Conservation (phyloP, 225 moss, liverwort and hornwort species). For the Sphagnum tenellum region DNA sequence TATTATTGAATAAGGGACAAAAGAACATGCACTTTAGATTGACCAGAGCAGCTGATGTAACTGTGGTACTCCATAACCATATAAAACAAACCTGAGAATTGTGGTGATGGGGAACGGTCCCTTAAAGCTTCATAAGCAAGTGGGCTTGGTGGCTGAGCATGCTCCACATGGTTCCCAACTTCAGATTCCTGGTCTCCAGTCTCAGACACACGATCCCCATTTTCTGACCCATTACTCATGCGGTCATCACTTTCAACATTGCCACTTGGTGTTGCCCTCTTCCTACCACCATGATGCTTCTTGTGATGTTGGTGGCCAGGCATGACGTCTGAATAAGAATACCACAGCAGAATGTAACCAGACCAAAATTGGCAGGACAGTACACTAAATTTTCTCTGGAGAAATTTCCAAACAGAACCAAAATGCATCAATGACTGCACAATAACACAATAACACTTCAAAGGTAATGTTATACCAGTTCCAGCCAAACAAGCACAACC, state of each 20-base stretch:
- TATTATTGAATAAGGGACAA: background rate
- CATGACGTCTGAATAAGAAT: constrained; percentile 25
- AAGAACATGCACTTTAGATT: too few relatives aligned
- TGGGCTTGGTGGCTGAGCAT: constrained; percentile 17
- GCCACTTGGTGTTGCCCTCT: constrained; percentile 9
- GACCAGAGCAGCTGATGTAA: too few relatives aligned
- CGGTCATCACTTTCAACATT: background rate
- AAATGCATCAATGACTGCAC: too few relatives aligned
- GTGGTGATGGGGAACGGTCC: constrained; percentile 30
- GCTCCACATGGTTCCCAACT: constrained; percentile 5
- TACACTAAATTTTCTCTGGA: too few relatives aligned
- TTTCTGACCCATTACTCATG: background rate
- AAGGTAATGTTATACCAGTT: too few relatives aligned
- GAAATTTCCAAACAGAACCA: too few relatives aligned
- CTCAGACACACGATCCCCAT: background rate
- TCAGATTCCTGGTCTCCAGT: background rate
- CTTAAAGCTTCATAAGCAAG: constrained; percentile 16
- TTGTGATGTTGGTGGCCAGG: constrained; percentile 21
- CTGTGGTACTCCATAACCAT: background rate
- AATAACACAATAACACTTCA: too few relatives aligned
- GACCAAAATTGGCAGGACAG: too few relatives aligned
- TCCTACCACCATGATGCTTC: constrained; percentile 18
- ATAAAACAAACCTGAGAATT: constrained; percentile 18
- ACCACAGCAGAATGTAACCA: too few relatives aligned
- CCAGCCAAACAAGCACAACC: too few relatives aligned